A percentile compares a stretch with the other conserved stretches of the same genome.
Evolutionary conservation across 2,329 filamentous ascomycete species (phyloP).

Genomic region (Gnomoniopsis sp.): DNA sequence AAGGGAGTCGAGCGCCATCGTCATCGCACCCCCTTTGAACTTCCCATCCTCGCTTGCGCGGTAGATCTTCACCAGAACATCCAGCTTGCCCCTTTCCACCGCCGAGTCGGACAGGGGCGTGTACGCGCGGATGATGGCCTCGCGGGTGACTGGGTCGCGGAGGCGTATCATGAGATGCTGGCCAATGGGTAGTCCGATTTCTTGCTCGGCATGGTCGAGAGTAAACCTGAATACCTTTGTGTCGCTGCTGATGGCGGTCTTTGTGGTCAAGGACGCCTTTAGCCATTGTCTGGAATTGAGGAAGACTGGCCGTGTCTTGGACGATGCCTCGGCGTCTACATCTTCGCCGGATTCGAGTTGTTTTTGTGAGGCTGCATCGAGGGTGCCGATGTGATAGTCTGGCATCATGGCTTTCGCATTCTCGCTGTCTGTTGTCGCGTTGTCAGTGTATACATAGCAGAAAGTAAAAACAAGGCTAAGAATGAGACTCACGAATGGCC

Average conservation of each 20-base stretch:
- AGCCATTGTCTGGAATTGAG: constrained; percentile 70
- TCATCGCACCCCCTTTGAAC: constrained; percentile 70
- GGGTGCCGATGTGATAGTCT: constrained; percentile 76
- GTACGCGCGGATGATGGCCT: constrained; percentile 80
- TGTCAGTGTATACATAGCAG: constrained; percentile 19
- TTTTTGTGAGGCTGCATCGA: constrained; percentile 58
- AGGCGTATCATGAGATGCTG: constrained; percentile 86
- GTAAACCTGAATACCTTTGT: constrained; percentile 78
- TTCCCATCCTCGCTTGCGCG: constrained; percentile 51
- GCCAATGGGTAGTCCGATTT: constrained; percentile 74
- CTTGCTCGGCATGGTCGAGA: constrained; percentile 68
- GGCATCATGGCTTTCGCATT: constrained; percentile 90
- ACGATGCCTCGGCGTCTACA: constrained; percentile 30
- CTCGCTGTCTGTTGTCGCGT: constrained; percentile 67
- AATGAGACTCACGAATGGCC: constrained; percentile 70
- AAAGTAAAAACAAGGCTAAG: neutral
- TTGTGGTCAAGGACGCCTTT: constrained; percentile 66
- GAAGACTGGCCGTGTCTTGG: constrained; percentile 56
- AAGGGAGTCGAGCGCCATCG: constrained; percentile 69
- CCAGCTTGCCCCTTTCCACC: constrained; percentile 58
- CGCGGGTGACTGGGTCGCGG: constrained; percentile 64
- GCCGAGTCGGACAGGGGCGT: constrained; percentile 71
- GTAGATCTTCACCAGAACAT: constrained; percentile 83
- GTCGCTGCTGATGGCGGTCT: constrained; percentile 70
- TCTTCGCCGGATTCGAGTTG: constrained; percentile 44